Base-by-base conservation (phyloP, 2,329 filamentous ascomycete species). In the Penicillium sp. region DNA sequence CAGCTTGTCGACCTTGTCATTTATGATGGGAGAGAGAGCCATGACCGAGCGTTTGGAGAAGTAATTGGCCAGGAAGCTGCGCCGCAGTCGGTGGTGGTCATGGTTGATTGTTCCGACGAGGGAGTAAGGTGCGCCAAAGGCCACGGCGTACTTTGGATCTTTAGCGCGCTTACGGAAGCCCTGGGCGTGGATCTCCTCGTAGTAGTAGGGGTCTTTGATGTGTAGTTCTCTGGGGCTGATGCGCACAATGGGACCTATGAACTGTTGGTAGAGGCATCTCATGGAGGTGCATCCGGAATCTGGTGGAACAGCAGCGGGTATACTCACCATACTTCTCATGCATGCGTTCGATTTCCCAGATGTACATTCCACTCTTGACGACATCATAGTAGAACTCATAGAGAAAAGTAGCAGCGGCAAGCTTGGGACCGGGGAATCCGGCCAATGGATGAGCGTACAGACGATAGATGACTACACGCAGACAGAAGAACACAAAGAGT, bases 21-120 rank as follows among this genome's bases (percentile, higher is more conserved):
- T 55, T 18, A 76, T 65, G 4, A 70, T 57, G 0, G 66, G 65
- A n/a, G 70, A 65, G 1, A 74, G 59, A 5, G 49, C 49, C 3
- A 54, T 53, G 16, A 74, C 64, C 6, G 67, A 67, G 3, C 64
- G 63, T 27, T 64, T 67, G 9, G 72, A 74, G 56, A 76, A 77
- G 62, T 73, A 76, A 1, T 66, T 67, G 40, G 65, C 72, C 36
- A 75, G 45, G 2, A 69, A 64, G 11, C 52, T 62, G 29, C 73
- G 69, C 6, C 74, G 67, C 18, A 66, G 58, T 3, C 70, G 67
- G 52, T 76, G 74, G 20, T 66, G 58, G 23, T 72, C 66, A 44
- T 73, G 69, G 24, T 62, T 54, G 26, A 67, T 58, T 1, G 71
- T 74, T 14, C 60, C 53, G 20, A 63, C 52, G 14, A 58, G 54